These are phyloP conservation scores for Eucalyptus microcorys DNA, from an alignment of 345 rosid genomes.

Conservation along the genomic window DNA sequence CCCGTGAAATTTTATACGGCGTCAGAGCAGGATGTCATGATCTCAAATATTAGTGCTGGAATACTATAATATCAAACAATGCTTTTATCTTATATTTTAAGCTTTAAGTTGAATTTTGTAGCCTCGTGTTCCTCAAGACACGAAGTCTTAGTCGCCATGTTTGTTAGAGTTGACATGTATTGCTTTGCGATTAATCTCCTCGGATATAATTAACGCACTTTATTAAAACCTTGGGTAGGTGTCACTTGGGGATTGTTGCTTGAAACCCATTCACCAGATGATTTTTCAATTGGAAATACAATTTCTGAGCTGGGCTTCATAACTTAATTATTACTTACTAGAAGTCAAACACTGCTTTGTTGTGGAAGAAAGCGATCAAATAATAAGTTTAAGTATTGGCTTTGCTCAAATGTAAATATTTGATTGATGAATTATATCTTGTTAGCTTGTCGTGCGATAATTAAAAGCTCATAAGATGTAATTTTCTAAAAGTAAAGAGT, in stretches of 20 bases:
- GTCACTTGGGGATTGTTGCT: neutral
- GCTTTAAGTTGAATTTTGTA: neutral
- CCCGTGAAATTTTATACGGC: neutral
- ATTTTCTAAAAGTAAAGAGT: neutral
- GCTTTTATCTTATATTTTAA: neutral
- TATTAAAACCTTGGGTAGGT: too few species aligned
- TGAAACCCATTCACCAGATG: neutral
- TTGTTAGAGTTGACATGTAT: neutral
- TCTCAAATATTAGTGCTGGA: neutral
- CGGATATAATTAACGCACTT: neutral
- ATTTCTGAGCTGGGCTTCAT: neutral
- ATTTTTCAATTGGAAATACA: neutral
- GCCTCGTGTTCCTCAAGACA: neutral
- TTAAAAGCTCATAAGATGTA: neutral
- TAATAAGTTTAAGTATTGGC: too few species aligned
- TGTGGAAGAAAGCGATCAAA: too few species aligned
- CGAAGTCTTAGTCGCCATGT: neutral
- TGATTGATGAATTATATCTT: neutral
- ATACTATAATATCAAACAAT: neutral
- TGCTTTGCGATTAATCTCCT: neutral
- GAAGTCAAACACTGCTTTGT: too few species aligned
- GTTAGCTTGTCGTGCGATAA: neutral
- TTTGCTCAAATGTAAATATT: neutral
- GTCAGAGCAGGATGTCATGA: neutral
- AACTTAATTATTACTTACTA: too few species aligned